Conservation (phyloP, 2,329 filamentous ascomycete species). For the Pseudopithomyces maydicus region DNA sequence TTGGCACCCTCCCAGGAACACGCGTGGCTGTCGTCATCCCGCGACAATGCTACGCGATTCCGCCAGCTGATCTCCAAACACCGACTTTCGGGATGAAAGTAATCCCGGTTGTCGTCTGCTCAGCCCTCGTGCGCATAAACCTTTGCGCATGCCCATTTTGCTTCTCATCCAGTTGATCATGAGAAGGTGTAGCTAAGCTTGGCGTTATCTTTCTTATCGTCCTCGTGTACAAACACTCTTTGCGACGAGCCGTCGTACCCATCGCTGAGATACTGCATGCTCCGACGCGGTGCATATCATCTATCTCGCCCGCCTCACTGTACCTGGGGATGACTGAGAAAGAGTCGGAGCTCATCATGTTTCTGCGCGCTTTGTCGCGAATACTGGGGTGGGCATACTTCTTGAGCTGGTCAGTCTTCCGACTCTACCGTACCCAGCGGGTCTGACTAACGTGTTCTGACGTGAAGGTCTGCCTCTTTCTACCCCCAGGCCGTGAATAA, state of each 20-base stretch:
- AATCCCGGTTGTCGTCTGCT: not conserved
- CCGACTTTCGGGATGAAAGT: not conserved
- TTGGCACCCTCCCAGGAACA: not conserved
- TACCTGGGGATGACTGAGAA: constrained; percentile 21
- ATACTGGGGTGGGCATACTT: constrained; percentile 46
- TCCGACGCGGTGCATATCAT: not conserved
- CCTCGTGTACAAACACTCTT: not conserved
- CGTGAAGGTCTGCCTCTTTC: constrained; percentile 77
- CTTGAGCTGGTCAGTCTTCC: constrained; percentile 35
- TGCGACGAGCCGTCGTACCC: not conserved
- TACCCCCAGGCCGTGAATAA: constrained; percentile 91
- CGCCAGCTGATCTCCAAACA: not conserved
- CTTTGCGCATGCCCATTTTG: not conserved
- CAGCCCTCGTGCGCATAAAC: not conserved
- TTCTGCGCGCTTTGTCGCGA: constrained; percentile 40
- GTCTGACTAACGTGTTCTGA: not conserved
- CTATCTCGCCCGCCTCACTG: not conserved
- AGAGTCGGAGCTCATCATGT: constrained; percentile 29
- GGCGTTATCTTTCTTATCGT: not conserved
- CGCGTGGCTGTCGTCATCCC: constrained; percentile 1
- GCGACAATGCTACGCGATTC: constrained; percentile 1
- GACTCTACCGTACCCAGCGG: not conserved
- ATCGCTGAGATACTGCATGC: not conserved
- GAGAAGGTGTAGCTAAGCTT: constrained; percentile 2
- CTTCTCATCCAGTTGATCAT: not conserved